Percentiles rank a stretch among this genome's conserved stretches.
These are phyloP conservation scores for Zygoascus tannicola DNA, from an alignment of 805 yeast species.

Conservation along the genomic window DNA sequence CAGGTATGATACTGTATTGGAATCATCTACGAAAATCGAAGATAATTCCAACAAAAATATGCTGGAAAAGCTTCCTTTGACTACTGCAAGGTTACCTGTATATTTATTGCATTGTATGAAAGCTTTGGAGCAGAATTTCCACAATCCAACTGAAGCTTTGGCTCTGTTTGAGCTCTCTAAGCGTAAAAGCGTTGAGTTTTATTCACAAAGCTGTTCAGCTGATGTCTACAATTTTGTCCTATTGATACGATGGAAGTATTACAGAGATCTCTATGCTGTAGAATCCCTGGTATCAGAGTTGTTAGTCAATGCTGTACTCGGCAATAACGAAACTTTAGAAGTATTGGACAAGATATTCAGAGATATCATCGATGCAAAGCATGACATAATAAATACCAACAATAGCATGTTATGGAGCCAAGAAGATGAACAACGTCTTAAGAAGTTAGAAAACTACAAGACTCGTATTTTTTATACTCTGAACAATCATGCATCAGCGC, in stretches of 20 bases:
- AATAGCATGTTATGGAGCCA: conserved; percentile 24
- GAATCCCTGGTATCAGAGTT: conserved; percentile 32
- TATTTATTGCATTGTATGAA: conserved; percentile 14
- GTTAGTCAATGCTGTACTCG: conserved; percentile 34
- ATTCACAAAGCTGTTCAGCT: conserved; percentile 31
- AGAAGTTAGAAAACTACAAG: conserved; percentile 19
- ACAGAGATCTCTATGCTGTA: conserved; percentile 31
- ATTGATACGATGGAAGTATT: conserved; percentile 31
- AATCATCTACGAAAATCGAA: background rate
- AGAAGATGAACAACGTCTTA: conserved; percentile 21
- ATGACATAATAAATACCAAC: conserved; percentile 15
- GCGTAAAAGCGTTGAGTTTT: conserved; percentile 29
- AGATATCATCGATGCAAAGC: conserved; percentile 21
- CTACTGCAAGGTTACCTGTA: conserved; percentile 10
- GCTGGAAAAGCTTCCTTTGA: conserved; percentile 10
- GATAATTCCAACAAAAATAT: background rate
- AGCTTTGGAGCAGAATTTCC: conserved; percentile 18
- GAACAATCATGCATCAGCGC: background rate
- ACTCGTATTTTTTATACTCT: background rate
- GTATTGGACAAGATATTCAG: conserved; percentile 21
- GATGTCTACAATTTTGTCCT: conserved; percentile 33
- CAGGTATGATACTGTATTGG: background rate
- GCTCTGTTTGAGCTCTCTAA: conserved; percentile 30
- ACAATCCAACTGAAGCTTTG: conserved; percentile 28
- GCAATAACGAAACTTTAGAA: conserved; percentile 28